Base-by-base conservation (phyloP, 441 rosid species). In the Omphalea diandra region DNA sequence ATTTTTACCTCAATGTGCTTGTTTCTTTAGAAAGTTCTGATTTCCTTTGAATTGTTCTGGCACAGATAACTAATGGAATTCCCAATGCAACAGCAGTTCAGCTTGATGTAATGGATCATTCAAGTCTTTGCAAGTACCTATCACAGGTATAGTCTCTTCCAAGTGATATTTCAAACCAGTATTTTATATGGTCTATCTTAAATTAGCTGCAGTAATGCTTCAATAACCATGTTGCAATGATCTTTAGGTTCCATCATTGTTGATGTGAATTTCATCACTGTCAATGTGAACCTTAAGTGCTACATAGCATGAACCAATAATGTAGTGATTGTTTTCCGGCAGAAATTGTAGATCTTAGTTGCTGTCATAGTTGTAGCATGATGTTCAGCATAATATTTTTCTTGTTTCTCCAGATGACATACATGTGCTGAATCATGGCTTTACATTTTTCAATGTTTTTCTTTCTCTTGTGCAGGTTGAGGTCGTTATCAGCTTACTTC, bases 401-500 rank as follows among this genome's bases (percentile, higher is more conserved):
- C 27, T 35, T 38, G 5, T 26, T 49, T 69, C 65, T 32, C 55
- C 59, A 55, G 20, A 26, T 54, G 57, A 32, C 57, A 65, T 20
- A 32, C 8, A 52, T 4, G 22, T 26, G 57, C 36, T 14, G 63
- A 24, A 53, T 52, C 33, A 38, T 35, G 8, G 8, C 5, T 18
- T 54, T 27, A 33, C 43, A 55, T 54, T 46, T 33, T 33, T 47
- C 67, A 6, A 27, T 26, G 33, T 49, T 54, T 68, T 54, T 69
- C 43, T 46, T 49, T 50, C 32, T 67, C 62, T 58, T 73, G 47
- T 62, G 81, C 89, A 94, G 97, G 97, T 84, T 78, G 96, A 91
- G 68, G 83, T 91, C 73, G 97, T 90, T 58, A 69, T 94, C 52
- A 94, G 98, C 81, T 84, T 91, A 76, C 87, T 94, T 66, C 98